A percentile compares a stretch with the other conserved stretches of the same genome.
Evolutionary conservation across 306 rosid genomes (phyloP).

Genomic region (Begonia loranthoides): DNA sequence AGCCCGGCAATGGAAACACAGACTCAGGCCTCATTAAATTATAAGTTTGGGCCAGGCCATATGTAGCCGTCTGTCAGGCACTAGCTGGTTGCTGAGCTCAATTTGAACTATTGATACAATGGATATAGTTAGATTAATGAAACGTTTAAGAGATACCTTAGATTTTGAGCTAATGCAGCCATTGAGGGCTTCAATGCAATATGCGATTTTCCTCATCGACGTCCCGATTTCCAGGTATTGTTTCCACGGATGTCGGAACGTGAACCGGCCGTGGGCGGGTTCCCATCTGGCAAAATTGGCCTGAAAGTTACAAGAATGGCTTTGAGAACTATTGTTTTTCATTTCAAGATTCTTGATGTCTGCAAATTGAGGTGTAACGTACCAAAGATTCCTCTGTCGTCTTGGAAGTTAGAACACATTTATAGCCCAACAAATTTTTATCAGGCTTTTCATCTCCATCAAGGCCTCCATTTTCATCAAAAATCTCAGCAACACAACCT

Average conservation of each 20-base stretch:
- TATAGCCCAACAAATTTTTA: conserved; percentile 38
- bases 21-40: no score
- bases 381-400: conserved; percentile 65
- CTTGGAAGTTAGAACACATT: conserved; percentile 51
- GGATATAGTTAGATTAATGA: no score
- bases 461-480: conserved; percentile 10
- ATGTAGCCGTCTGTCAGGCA: no score
- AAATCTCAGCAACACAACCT: conserved; percentile 42
- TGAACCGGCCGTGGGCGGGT: conserved; percentile 68
- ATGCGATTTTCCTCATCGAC: conserved; percentile 62
- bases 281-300: conserved; percentile 93
- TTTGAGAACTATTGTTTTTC: not conserved
- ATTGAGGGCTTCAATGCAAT: conserved; percentile 63
- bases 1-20: no score
- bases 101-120: no score
- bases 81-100: no score
- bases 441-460: conserved; percentile 17
- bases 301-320: conserved; percentile 16
- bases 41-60: no score
- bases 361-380: not conserved
- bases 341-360: not conserved
- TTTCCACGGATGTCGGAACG: conserved; percentile 81
- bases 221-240: conserved; percentile 65
- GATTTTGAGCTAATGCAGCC: conserved; percentile 45
- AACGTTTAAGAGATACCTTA: conserved; percentile 21